Base-by-base conservation (phyloP, 78 protist species). In the Paratrimastix pyriformis region DNA sequence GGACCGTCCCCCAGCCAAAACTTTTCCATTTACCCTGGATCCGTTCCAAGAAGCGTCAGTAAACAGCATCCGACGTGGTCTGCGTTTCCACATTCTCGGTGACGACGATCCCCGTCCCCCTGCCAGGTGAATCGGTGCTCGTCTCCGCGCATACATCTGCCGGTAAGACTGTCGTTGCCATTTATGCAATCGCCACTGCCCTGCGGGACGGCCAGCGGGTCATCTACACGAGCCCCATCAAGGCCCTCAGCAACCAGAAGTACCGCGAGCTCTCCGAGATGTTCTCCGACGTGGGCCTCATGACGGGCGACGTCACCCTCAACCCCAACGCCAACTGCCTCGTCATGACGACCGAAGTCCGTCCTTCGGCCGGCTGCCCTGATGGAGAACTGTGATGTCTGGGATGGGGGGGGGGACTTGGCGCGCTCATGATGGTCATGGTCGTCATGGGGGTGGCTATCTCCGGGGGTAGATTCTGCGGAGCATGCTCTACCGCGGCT, bases 61-160 rank as follows among this genome's bases (percentile, higher is more conserved):
- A 50, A 48, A 42, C 6, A 30, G 79, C 24, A 57, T 74, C 24
- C 44, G 33, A 9, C 26, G 66, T 37, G 68, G 68, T 62, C 11
- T 62, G 11, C 15, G 11, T 21, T 15, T 81, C 18, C 76, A 80
- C 29, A 7, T 8, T 7, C 39, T 33, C 45, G 3, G 18, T 11
- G 30, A 3, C 64, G 30, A 3, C 35, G 29, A 11, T 33, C 35
- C 35, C 13, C 64, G 15, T 11, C 33, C 13, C 64, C 13, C 30
- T 11, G 29, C 15, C 64, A 26, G 72, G 66, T 2, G 92, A 93
- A 15, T 77, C 89, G 4, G 98, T 96, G 15, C 75, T 96, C 2
- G 98, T 96, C 8, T 50, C 96, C 1, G 99, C 99, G 3, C 99
- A 96, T 68, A 96, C 99, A 3, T 90, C 96, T 8, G 98, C 99